Base-by-base conservation (phyloP, 176 grass and related monocot species). In the Rhynchospora breviuscula region DNA sequence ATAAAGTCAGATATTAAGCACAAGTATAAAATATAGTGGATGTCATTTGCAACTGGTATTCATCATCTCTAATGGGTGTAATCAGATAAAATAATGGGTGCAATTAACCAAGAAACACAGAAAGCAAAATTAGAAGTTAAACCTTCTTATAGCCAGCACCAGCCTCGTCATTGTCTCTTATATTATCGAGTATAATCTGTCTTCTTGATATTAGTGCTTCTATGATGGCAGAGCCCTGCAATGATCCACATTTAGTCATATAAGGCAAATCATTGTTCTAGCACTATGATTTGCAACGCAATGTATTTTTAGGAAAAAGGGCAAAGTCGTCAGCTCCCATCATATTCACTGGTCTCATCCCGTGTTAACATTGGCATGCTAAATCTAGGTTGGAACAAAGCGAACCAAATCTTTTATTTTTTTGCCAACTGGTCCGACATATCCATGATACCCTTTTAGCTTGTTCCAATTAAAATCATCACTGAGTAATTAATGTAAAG, bases 81-180 rank as follows among this genome's bases (percentile, higher is more conserved):
- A 26, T 22, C 57, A 35, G 6, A 79, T 13, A 49, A 14, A 64
- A 68, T 17, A 84, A 33, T 53, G 22, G 49, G 1, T 33, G 46
- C 13, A 78, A 75, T 54, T 79, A 15, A 7, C 43, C 6, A 83
- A 82, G 15, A 53, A 70, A 85, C 78, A 17, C 35, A 61, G 4
- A 87, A 53, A 29, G 33, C 18, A 72, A 82, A 14, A 76, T 46
- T 62, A 90, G 17, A 46, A 81, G 26, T n/a, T 13, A 65, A 64
- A 99, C 96, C 91, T 99, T 95, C 86, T 76, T 95, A 85, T 99
- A 99, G 47, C 91, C 85, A 90, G 93, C 73, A 89, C 96, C 96
- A 89, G 97, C 88, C 85, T 99, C 97, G 70, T 99, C 97, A 80
- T 99, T 99, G 73, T 99, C 97, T 64, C 97, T 91, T 25, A 99